A percentile compares a stretch with the other conserved stretches of the same genome.
Evolutionary conservation across 73 alveolate genomes (phyloP).

Genomic region (Paramecium octaurelia): DNA sequence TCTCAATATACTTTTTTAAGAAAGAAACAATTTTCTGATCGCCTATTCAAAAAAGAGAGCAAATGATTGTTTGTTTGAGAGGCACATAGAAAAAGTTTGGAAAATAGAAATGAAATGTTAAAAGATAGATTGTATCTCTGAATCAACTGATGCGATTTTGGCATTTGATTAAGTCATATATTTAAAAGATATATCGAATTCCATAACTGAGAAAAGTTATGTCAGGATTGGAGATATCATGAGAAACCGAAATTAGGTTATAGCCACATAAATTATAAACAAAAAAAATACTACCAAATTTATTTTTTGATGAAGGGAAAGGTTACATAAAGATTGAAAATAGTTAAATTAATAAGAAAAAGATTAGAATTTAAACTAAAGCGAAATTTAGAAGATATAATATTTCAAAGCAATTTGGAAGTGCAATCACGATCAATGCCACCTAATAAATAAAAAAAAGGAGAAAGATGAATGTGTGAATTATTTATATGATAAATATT

Average conservation of each 20-base stretch:
- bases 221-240: slow-evolving; percentile 26
- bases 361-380: background rate
- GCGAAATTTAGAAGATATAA: background rate
- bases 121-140: background rate
- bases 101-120: background rate
- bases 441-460: background rate
- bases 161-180: no score
- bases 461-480: background rate
- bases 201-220: slow-evolving; percentile 47
- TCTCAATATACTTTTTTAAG: background rate
- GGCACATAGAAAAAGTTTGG: background rate
- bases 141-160: no score
- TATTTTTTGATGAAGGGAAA: background rate
- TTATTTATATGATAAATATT: background rate
- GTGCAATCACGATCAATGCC: slow-evolving; percentile 35
- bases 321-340: background rate
- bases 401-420: background rate
- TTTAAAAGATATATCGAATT: background rate
- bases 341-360: background rate
- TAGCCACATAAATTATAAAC: background rate
- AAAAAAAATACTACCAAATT: background rate
- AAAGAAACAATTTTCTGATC: slow-evolving; percentile 28
- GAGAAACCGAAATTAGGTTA: background rate
- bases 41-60: slow-evolving; percentile 36
- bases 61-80: slow-evolving; percentile 30